Percentiles rank a stretch among this genome's conserved stretches.
These are phyloP conservation scores for Eurotiales sp. DNA, from an alignment of 2,329 filamentous ascomycete species.

Conservation along the genomic window DNA sequence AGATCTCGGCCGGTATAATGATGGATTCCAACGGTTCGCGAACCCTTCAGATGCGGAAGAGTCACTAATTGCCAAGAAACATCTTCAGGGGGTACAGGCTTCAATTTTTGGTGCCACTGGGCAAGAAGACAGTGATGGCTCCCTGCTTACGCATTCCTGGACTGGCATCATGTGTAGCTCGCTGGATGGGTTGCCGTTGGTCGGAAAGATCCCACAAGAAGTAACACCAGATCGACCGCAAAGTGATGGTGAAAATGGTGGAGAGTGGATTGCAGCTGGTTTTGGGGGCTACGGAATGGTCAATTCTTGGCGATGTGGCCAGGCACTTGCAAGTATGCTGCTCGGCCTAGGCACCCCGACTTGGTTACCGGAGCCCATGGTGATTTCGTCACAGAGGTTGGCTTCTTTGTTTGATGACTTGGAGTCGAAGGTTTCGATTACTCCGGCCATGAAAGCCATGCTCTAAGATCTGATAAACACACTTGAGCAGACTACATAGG, in stretches of 20 bases:
- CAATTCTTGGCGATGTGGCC: conserved; percentile 20
- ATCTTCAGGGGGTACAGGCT: neutral
- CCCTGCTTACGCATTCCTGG: conserved; percentile 20
- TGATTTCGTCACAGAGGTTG: too few species aligned
- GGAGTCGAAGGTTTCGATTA: too few species aligned
- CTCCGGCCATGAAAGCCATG: too few species aligned
- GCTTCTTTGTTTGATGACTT: too few species aligned
- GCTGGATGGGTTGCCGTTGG: conserved; percentile 24
- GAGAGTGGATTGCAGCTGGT: conserved; percentile 29
- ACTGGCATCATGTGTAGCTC: conserved; percentile 30
- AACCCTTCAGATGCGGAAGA: conserved; percentile 14
- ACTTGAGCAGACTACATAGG: too few species aligned
- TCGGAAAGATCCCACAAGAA: conserved; percentile 20
- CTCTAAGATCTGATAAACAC: too few species aligned
- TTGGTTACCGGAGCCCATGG: too few species aligned
- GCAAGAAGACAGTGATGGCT: conserved; percentile 8
- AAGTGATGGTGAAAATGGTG: conserved; percentile 17
- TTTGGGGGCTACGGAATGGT: conserved; percentile 30
- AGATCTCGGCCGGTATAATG: neutral
- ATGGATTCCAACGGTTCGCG: too few species aligned
- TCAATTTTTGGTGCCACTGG: conserved; percentile 1
- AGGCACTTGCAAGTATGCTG: neutral
- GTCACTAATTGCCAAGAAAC: neutral
- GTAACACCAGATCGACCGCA: neutral
- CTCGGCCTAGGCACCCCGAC: neutral